Evolutionary conservation across 495 filamentous ascomycete genomes (phyloP).

Genomic region (Lasiosphaeria ovina): DNA sequence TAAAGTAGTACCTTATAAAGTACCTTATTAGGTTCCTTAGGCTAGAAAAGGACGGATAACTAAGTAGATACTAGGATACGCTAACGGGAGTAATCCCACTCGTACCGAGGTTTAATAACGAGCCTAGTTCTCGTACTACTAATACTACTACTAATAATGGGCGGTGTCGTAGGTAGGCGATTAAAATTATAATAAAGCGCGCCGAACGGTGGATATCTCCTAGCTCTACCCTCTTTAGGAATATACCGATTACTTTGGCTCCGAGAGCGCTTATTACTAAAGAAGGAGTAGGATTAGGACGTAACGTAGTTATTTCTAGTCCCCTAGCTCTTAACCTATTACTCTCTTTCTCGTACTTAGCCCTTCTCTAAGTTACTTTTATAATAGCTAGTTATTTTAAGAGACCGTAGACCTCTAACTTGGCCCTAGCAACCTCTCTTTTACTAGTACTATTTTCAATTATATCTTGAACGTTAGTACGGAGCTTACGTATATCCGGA

Average conservation of each 20-base stretch:
- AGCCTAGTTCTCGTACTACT: not conserved
- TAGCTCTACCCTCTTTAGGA: not conserved
- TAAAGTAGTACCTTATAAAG: not conserved
- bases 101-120: not conserved
- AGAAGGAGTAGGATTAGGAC: not conserved
- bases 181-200: not conserved
- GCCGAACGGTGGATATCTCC: not conserved
- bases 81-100: not conserved
- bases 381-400: not conserved
- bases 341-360: not conserved
- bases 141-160: not conserved
- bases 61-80: not conserved
- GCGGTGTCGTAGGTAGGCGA: not conserved
- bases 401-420: not conserved
- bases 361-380: not conserved
- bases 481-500: not conserved
- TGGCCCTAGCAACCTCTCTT: not conserved
- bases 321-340: not conserved
- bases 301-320: not conserved
- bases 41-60: not conserved
- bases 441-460: not conserved
- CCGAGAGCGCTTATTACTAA: not conserved
- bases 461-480: not conserved
- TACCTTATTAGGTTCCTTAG: not conserved
- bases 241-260: not conserved